These are phyloP conservation scores for Brassica carinata DNA, from an alignment of 345 rosid genomes.

Conservation along the genomic window DNA sequence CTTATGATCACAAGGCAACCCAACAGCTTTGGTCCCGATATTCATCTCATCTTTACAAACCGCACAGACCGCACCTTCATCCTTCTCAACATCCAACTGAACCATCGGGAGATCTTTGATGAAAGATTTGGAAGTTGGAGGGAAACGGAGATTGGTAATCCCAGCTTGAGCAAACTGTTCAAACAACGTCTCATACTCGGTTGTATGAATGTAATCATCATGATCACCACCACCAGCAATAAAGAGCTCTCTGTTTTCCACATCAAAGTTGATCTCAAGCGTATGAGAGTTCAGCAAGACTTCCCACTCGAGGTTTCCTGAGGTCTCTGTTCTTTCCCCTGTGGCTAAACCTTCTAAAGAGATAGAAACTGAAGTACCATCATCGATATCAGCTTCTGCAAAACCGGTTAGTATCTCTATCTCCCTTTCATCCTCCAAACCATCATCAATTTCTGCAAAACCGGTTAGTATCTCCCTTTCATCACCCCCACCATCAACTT, in stretches of 20 bases:
- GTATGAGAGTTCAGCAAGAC: slow-evolving; percentile 65
- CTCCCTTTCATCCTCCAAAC: slow-evolving; percentile 66
- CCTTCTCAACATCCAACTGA: slow-evolving; percentile 38
- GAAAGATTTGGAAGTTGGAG: slow-evolving; percentile 69
- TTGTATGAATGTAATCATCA: slow-evolving; percentile 57
- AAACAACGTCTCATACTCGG: slow-evolving; percentile 65
- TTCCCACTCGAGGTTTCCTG: slow-evolving; percentile 77
- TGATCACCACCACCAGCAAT: slow-evolving; percentile 13
- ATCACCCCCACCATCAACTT: slow-evolving; percentile 54
- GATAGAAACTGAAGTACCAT: slow-evolving; percentile 51
- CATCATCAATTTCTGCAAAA: neutral
- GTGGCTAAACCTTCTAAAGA: slow-evolving; percentile 53
- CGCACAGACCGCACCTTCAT: slow-evolving; percentile 57
- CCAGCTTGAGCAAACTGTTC: slow-evolving; percentile 79
- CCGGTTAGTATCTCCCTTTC: too few species aligned
- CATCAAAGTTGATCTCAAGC: slow-evolving; percentile 54
- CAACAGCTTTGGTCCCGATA: slow-evolving; percentile 63
- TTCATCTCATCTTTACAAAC: slow-evolving; percentile 88
- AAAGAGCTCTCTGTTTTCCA: slow-evolving; percentile 48
- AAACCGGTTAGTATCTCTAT: slow-evolving; percentile 62
- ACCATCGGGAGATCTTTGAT: slow-evolving; percentile 64
- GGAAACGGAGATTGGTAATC: slow-evolving; percentile 48
- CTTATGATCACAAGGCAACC: slow-evolving; percentile 76
- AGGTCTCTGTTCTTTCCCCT: slow-evolving; percentile 45
- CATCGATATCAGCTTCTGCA: slow-evolving; percentile 55